phyloP scores from a whole-genome alignment of 148 eudicot genomes.

The Amaranthus cruentus region DNA sequence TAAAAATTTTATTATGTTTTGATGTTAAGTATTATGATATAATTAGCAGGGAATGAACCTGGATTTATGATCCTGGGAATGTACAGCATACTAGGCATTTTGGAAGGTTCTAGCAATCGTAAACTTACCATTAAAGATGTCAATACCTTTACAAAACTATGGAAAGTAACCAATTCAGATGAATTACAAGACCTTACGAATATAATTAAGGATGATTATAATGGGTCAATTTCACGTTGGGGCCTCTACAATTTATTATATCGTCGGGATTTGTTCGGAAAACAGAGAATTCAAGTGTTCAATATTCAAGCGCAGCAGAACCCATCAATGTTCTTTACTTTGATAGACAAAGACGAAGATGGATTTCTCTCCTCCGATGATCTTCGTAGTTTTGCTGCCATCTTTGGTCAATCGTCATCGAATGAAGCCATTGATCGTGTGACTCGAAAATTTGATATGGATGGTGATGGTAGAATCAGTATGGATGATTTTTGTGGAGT shows the following conservation, averaged over 20 bases:
- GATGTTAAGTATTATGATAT: not conserved
- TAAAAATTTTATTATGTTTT: too few relatives aligned
- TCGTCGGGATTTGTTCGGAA: not conserved
- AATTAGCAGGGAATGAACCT: not conserved
- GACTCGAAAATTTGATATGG: not conserved
- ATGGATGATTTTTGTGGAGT: conserved; percentile 2
- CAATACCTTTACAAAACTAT: not conserved
- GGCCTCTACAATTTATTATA: conserved; percentile 3
- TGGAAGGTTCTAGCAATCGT: not conserved
- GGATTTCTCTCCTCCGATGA: not conserved
- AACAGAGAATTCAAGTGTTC: conserved; percentile 8
- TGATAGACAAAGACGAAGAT: conserved; percentile 4
- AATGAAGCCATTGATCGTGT: conserved; percentile 1
- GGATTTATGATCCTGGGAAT: conserved; percentile 9
- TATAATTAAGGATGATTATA: not conserved
- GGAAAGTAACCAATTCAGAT: not conserved
- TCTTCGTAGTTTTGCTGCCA: conserved; percentile 1
- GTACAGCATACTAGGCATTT: conserved; percentile 6
- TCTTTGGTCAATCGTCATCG: not conserved
- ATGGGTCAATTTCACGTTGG: not conserved
- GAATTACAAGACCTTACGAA: not conserved
- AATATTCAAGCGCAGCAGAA: not conserved
- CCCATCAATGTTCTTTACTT: not conserved
- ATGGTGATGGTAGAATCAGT: conserved; percentile 14
- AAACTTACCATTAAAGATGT: not conserved